Base-by-base conservation (phyloP, 768 basidiomycete species). In the Sistotremastrum niveocremeum region DNA sequence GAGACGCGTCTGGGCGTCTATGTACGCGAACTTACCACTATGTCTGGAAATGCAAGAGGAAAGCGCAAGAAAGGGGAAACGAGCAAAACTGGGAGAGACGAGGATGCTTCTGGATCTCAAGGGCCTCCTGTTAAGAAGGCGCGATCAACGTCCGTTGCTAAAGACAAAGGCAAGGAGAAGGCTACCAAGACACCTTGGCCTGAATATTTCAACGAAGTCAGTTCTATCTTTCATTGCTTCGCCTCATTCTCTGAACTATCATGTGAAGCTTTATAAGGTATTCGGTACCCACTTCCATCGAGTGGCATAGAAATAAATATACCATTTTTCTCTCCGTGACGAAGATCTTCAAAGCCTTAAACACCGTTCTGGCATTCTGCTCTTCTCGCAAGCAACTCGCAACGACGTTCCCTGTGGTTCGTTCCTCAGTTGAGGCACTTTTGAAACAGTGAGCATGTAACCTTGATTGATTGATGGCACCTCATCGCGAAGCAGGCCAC, bases 321-420 rank as follows among this genome's bases (percentile, higher is more conserved):
- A 31, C 34, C 8, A 6, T 42, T 47, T 45, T 39, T n/a, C 3
- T 48, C 57, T 54, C 53, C 56, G 2, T 8, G 56, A 53, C 54
- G 49, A 44, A 76, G 67, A 62, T 75, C 28, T 69, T 65, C 60
- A 67, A 73, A 62, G 69, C 88, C 7, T 65, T 93, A 41, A 93
- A 91, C 54, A 87, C 88, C 9, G 85, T 94, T 4, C 72, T 91
- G 37, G 88, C 84, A 0, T 94, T 94, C 56, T 72, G 88, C 36
- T 84, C 85, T 2, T 79, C 85, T 0, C 71, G 85, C 50, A 84
- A 85, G 52, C 76, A 84, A 51, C 60, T 93, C 34, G 83, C 86
- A 5, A 79, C 76, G 5, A 90, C 85, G 0, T 93, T 90, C 55
- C 68, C 77, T 5, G 72, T 77, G 3, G 70, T 91, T 29, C 72